phyloP scores from a whole-genome alignment of 345 rosid genomes.

The Erucastrum elatum region DNA sequence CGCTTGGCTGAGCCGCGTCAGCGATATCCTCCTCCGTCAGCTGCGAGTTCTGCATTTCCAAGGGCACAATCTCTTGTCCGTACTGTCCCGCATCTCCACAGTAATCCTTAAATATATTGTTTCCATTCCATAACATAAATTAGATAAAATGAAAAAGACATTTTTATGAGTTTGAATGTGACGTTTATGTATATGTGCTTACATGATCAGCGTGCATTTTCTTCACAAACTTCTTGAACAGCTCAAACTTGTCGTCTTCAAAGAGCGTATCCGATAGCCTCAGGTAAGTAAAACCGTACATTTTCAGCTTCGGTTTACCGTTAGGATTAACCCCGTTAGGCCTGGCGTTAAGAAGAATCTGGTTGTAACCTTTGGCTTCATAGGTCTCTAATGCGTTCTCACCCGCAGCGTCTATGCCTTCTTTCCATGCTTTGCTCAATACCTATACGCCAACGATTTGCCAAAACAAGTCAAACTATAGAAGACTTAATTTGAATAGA shows the following conservation, averaged over 20 bases:
- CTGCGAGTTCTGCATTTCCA: too few relatives aligned
- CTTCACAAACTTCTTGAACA: conserved; percentile 71
- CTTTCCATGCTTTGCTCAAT: conserved; percentile 71
- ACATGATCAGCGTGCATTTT: conserved; percentile 87
- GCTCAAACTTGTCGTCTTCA: conserved; percentile 46
- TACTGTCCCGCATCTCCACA: conserved; percentile 50
- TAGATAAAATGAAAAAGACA: neutral
- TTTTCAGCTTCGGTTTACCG: too few relatives aligned
- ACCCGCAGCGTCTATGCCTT: conserved; percentile 52
- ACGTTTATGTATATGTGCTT: conserved; percentile 16
- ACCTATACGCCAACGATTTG: conserved; percentile 46
- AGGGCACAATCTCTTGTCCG: conserved; percentile 49
- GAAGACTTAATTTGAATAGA: neutral
- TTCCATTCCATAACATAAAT: neutral
- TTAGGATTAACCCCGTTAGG: too few relatives aligned
- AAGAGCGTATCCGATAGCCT: conserved; percentile 18
- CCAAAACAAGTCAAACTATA: neutral
- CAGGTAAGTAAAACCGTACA: too few relatives aligned
- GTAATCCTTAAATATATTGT: conserved; percentile 24
- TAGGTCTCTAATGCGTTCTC: too few relatives aligned
- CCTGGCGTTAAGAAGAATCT: too few relatives aligned
- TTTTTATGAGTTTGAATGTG: neutral
- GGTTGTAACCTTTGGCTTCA: too few relatives aligned
- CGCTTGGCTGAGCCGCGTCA: too few relatives aligned
- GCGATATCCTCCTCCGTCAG: too few relatives aligned